Evolutionary conservation across 768 basidiomycete species (phyloP).

Genomic region (Cystobasidium onofrii): DNA sequence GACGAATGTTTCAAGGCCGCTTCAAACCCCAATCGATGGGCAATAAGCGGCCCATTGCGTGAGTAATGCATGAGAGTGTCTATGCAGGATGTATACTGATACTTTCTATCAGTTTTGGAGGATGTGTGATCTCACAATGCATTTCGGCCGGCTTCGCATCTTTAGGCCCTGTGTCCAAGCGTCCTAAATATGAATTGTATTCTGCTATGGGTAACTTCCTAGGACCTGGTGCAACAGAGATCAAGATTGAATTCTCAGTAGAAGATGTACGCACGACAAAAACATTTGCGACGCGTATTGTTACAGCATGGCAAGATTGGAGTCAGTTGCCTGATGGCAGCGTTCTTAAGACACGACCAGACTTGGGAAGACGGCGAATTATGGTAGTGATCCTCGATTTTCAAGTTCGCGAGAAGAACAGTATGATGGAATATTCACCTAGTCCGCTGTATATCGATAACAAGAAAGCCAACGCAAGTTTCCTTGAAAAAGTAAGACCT

Average conservation of each 20-base stretch:
- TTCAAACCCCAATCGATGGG: constrained; percentile 6
- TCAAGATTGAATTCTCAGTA: constrained; percentile 6
- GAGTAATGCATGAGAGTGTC: background rate
- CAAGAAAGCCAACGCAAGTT: background rate
- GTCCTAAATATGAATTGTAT: constrained; percentile 9
- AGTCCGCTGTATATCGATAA: background rate
- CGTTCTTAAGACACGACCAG: background rate
- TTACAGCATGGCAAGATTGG: constrained; percentile 25
- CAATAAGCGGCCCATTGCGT: constrained; percentile 4
- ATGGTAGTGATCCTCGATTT: constrained; percentile 22
- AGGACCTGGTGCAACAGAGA: constrained; percentile 20
- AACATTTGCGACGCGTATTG: constrained; percentile 18
- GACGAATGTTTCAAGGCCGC: background rate
- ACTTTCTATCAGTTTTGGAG: background rate
- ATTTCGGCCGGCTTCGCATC: constrained; percentile 27
- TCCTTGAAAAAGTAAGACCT: background rate
- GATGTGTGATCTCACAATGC: constrained; percentile 21
- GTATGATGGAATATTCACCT: constrained; percentile 17
- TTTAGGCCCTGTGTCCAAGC: background rate
- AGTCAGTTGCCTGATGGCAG: background rate
- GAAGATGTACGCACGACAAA: constrained; percentile 1
- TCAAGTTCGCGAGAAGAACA: constrained; percentile 6
- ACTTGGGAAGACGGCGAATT: background rate
- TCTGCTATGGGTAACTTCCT: constrained; percentile 19
- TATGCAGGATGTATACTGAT: background rate